A percentile compares a stretch with the other conserved stretches of the same genome.
These are phyloP conservation scores for Phytophthora tentaculata DNA, from an alignment of 352 stramenopile species.

Conservation along the genomic window DNA sequence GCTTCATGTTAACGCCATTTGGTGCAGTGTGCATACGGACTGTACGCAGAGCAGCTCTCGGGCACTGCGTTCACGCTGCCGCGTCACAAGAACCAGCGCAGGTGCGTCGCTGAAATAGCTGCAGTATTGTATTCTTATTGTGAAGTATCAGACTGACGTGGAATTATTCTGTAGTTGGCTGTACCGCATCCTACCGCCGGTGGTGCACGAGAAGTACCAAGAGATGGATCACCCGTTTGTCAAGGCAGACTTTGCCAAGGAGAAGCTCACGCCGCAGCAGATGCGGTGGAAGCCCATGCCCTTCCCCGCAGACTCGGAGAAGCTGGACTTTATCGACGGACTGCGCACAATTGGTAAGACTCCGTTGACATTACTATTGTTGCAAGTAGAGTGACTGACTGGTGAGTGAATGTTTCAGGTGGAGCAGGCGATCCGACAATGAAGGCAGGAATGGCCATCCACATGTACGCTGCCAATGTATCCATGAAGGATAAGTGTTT, in stretches of 20 bases:
- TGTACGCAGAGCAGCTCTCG: slow-evolving; percentile 96
- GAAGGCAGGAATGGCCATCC: slow-evolving; percentile 94
- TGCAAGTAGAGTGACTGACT: background rate
- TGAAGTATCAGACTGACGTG: slow-evolving; percentile 31
- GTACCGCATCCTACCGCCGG: slow-evolving; percentile 92
- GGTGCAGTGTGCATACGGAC: slow-evolving; percentile 85
- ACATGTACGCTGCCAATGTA: slow-evolving; percentile 93
- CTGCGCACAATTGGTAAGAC: slow-evolving; percentile 76
- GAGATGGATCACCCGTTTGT: slow-evolving; percentile 52
- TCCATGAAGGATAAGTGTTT: slow-evolving; percentile 93
- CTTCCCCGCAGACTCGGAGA: slow-evolving; percentile 53
- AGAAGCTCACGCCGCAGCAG: slow-evolving; percentile 89
- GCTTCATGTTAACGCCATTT: background rate
- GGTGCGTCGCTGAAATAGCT: slow-evolving; percentile 42
- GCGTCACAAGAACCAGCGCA: slow-evolving; percentile 86
- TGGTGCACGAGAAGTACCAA: slow-evolving; percentile 82
- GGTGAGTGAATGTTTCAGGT: slow-evolving; percentile 17
- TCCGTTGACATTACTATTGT: background rate
- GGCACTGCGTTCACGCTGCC: slow-evolving; percentile 97
- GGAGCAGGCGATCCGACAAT: slow-evolving; percentile 88
- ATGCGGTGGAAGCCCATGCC: slow-evolving; percentile 93
- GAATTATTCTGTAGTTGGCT: slow-evolving; percentile 79
- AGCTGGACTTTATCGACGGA: slow-evolving; percentile 90
- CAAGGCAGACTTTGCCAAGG: slow-evolving; percentile 71
- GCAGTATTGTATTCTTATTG: slow-evolving; percentile 15